These are phyloP conservation scores for Dendrobium huoshanense DNA, from an alignment of 106 monocot genomes.

Conservation along the genomic window DNA sequence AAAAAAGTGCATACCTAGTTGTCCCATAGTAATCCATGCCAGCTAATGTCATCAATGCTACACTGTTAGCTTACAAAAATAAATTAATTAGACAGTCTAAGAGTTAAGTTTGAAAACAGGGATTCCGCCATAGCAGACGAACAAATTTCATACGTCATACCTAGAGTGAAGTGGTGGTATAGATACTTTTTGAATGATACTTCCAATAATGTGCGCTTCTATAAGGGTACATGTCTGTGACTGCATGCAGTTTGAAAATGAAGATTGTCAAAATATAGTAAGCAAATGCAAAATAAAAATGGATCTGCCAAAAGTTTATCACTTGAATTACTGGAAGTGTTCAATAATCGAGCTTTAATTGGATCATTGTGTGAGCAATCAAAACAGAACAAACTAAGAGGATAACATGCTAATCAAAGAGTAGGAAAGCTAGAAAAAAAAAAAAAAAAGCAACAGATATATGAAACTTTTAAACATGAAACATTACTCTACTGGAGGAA, in stretches of 20 bases:
- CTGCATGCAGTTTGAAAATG: constrained; percentile 24
- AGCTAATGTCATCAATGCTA: constrained; percentile 60
- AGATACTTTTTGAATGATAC: constrained; percentile 65
- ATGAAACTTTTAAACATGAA: neutral
- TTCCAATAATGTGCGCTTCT: constrained; percentile 76
- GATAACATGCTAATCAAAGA: neutral
- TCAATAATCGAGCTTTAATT: neutral
- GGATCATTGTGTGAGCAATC: neutral
- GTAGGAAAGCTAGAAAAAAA: neutral
- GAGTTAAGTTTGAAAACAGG: neutral
- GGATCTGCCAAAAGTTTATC: neutral
- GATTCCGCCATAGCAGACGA: neutral
- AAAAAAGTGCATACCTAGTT: constrained; percentile 44
- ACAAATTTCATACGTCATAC: constrained; percentile 8
- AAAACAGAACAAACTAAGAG: neutral
- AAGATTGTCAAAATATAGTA: neutral
- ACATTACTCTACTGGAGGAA: neutral
- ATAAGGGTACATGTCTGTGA: constrained; percentile 63
- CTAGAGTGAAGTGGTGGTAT: constrained; percentile 76
- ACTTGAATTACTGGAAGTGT: neutral
- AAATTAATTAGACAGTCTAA: constrained; percentile 3
- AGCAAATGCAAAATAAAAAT: neutral
- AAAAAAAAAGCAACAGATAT: neutral
- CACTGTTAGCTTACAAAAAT: constrained; percentile 32
- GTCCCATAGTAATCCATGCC: constrained; percentile 77